Evolutionary conservation across 495 filamentous ascomycete species (phyloP).

Genomic region (Trichoderma virens): DNA sequence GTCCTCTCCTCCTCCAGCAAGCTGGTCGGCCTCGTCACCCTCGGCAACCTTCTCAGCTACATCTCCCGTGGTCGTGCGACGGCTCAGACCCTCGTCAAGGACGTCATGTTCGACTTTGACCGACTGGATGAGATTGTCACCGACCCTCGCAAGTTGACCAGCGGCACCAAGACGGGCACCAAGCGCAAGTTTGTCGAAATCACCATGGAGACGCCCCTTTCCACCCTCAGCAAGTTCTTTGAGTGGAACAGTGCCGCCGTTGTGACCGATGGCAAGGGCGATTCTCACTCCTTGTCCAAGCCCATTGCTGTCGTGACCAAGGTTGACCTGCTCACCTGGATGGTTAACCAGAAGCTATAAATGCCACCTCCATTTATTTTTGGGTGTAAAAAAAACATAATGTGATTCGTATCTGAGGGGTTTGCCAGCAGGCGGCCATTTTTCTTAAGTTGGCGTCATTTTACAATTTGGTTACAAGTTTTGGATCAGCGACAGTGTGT

Average conservation of each 20-base stretch:
- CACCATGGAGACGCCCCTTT: constrained; percentile 78
- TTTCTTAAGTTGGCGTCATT: constrained; percentile 7
- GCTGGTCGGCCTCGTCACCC: constrained; percentile 84
- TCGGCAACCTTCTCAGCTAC: constrained; percentile 88
- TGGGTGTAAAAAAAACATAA: background rate
- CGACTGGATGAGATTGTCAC: constrained; percentile 82
- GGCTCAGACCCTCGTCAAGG: constrained; percentile 59
- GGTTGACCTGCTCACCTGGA: constrained; percentile 88
- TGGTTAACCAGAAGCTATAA: constrained; percentile 60
- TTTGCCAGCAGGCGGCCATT: too few species aligned
- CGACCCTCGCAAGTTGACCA: constrained; percentile 55
- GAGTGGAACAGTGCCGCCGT: constrained; percentile 96
- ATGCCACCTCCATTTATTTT: background rate
- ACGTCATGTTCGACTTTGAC: constrained; percentile 95
- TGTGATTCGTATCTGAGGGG: background rate
- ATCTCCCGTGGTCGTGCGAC: constrained; percentile 74
- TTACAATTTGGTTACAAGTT: background rate
- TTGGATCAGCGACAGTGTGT: constrained; percentile 18
- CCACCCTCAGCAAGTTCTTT: constrained; percentile 80
- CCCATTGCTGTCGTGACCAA: constrained; percentile 92
- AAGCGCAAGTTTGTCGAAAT: constrained; percentile 84
- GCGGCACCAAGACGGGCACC: constrained; percentile 29
- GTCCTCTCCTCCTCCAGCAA: constrained; percentile 64
- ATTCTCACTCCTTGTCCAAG: constrained; percentile 51
- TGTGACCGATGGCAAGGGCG: constrained; percentile 63